A percentile compares a stretch with the other conserved stretches of the same genome.
Evolutionary conservation across 768 basidiomycete species (phyloP).

Genomic region (Mycena polygramma): DNA sequence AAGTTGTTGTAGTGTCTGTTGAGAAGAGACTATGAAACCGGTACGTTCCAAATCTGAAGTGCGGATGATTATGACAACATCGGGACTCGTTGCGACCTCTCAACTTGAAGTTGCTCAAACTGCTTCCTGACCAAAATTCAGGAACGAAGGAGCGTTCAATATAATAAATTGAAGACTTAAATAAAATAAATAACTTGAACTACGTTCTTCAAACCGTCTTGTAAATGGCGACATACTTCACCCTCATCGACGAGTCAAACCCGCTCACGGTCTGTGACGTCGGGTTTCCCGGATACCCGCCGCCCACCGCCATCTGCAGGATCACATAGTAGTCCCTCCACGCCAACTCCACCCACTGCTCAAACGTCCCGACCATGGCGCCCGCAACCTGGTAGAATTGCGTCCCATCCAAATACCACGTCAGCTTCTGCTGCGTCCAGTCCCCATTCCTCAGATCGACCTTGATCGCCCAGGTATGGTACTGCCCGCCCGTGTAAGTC

Average conservation of each 20-base stretch:
- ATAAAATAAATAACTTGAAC: too few relatives aligned
- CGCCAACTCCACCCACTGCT: background rate
- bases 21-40: too few relatives aligned
- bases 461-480: slow-evolving; percentile 25
- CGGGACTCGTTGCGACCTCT: too few relatives aligned
- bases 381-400: slow-evolving; percentile 5
- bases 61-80: too few relatives aligned
- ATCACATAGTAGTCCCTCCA: background rate
- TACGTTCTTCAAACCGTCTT: background rate
- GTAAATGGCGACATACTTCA: slow-evolving; percentile 21
- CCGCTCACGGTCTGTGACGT: slow-evolving; percentile 18
- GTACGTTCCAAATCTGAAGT: too few relatives aligned
- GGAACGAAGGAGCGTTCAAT: too few relatives aligned
- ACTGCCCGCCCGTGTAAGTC: background rate
- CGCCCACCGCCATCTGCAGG: slow-evolving; percentile 11
- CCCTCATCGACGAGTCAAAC: slow-evolving; percentile 19
- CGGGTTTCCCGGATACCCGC: slow-evolving; percentile 12
- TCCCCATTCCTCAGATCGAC: slow-evolving; percentile 13
- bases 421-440: slow-evolving; percentile 21
- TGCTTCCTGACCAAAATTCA: too few relatives aligned
- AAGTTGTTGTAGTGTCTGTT: too few relatives aligned
- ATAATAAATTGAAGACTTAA: too few relatives aligned
- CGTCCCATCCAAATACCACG: slow-evolving; percentile 14
- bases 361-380: background rate
- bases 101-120: too few relatives aligned